Base-by-base conservation (phyloP, 1,139 yeast genomes). In the Yamadazyma oceani region DNA sequence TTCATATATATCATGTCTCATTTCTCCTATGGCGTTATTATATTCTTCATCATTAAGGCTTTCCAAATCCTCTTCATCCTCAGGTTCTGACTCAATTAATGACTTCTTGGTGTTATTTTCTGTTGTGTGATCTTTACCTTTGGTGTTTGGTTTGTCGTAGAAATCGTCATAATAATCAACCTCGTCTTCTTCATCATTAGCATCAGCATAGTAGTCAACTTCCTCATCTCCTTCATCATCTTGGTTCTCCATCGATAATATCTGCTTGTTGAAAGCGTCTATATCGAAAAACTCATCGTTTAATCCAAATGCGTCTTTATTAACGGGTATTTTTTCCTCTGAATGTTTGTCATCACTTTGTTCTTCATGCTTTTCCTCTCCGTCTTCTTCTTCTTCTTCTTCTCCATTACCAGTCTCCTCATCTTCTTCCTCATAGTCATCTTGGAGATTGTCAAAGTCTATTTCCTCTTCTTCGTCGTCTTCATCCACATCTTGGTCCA, bases 201-300 rank as follows among this genome's bases (percentile, higher is more conserved):
- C 57, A 31, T 62, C 72, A 16, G 69, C 83, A 57, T 82, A 83
- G 50, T 71, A 75, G 54, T 86, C 90, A 41, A 87, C 69, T 15
- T 78, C 81, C 16, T 71, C 80, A 14, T 66, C 62, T 5, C 19
- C 32, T n/a, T 66, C 67, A 8, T 69, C 77, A 12, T 64, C 71
- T 22, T 68, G 70, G n/a, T 75, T 64, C 54, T 88, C 96, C 53
- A 83, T 73, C 2, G 80, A 87, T 34, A 86, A 59, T 5, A 88
- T 80, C 57, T 89, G 95, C 54, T 78, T 81, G 59, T 89, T 86
- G 65, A 86, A 90, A 34, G 84, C 85, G 47, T 88, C 95, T 28
- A 92, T 78, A 44, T 88, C 82, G 57, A 92, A 92, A 49, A 90
- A 84, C 8, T 80, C 87, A 54, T 88, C 96, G 54, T 90, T 86